A percentile compares a stretch with the other conserved stretches of the same genome.
These are phyloP conservation scores for Rosa lucieae DNA, from an alignment of 306 rosid genomes.

Conservation along the genomic window DNA sequence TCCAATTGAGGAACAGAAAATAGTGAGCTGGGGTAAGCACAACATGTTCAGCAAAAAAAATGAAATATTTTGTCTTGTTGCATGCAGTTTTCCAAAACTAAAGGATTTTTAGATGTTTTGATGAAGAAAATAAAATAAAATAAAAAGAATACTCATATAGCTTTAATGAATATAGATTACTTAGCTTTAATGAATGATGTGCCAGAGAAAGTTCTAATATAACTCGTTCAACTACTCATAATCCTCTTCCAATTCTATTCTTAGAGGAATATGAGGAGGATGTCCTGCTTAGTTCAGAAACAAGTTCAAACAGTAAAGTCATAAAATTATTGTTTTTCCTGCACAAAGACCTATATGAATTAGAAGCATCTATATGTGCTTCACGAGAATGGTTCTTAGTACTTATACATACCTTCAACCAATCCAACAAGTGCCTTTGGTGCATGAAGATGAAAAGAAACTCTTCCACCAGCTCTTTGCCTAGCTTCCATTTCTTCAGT, in stretches of 20 bases:
- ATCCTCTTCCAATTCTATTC: not conserved
- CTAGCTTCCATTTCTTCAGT: slow-evolving; percentile 86
- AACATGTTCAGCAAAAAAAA: not conserved
- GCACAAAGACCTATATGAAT: slow-evolving; percentile 5
- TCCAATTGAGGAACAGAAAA: not conserved
- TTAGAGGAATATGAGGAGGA: slow-evolving; percentile 7
- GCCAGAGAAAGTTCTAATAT: not conserved
- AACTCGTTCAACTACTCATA: not conserved
- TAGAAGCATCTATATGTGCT: not conserved
- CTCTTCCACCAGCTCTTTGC: slow-evolving; percentile 63
- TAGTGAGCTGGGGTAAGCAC: not conserved
- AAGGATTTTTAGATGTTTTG: not conserved
- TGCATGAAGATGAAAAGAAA: slow-evolving; percentile 80
- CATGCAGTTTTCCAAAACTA: not conserved
- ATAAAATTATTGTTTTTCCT: not conserved
- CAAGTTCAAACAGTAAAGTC: not conserved
- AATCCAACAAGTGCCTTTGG: slow-evolving; percentile 68
- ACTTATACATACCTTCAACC: slow-evolving; percentile 80
- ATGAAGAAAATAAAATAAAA: not conserved
- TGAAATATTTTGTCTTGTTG: not conserved
- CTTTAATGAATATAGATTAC: not conserved
- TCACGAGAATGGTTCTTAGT: slow-evolving; percentile 5
- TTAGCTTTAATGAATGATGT: not conserved
- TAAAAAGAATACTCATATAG: too few relatives aligned
- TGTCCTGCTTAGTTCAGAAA: slow-evolving; percentile 12